Evolutionary conservation across 169 alveolate species (phyloP).

Genomic region (Babesia sp.): DNA sequence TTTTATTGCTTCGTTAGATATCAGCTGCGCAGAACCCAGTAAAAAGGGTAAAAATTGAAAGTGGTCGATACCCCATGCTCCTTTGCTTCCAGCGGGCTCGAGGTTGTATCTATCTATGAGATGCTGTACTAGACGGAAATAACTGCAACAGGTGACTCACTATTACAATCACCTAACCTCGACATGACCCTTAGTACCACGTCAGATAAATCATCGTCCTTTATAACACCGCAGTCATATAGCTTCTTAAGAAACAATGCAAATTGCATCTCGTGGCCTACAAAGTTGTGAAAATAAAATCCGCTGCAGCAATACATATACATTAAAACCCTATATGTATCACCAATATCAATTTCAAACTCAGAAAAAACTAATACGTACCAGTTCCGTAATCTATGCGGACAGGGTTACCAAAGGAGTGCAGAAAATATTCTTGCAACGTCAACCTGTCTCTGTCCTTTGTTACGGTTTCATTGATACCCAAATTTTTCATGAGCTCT

Average conservation of each 20-base stretch:
- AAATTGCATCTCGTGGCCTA: constrained; percentile 64
- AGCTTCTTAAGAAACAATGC: constrained; percentile 31
- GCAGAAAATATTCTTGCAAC: constrained; percentile 71
- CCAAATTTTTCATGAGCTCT: background rate
- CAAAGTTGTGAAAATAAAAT: background rate
- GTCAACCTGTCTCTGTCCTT: background rate
- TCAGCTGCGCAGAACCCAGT: constrained; percentile 94
- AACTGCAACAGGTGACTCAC: constrained; percentile 69
- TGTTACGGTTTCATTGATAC: background rate
- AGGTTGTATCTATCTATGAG: constrained; percentile 90
- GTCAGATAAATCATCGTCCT: constrained; percentile 8
- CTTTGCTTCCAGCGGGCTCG: constrained; percentile 99
- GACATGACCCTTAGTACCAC: constrained; percentile 31
- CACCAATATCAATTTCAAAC: background rate
- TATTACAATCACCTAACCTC: constrained; percentile 14
- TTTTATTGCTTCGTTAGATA: constrained; percentile 63
- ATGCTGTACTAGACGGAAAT: constrained; percentile 90
- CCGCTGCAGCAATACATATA: background rate
- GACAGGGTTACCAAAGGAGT: constrained; percentile 92
- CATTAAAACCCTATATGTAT: background rate
- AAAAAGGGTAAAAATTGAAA: constrained; percentile 94
- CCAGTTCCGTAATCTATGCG: constrained; percentile 99
- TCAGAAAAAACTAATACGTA: too few relatives aligned
- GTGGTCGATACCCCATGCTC: constrained; percentile 99
- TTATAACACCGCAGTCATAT: constrained; percentile 2